These are phyloP conservation scores for Euphorbia peplus DNA, from an alignment of 345 rosid genomes.

Conservation along the genomic window DNA sequence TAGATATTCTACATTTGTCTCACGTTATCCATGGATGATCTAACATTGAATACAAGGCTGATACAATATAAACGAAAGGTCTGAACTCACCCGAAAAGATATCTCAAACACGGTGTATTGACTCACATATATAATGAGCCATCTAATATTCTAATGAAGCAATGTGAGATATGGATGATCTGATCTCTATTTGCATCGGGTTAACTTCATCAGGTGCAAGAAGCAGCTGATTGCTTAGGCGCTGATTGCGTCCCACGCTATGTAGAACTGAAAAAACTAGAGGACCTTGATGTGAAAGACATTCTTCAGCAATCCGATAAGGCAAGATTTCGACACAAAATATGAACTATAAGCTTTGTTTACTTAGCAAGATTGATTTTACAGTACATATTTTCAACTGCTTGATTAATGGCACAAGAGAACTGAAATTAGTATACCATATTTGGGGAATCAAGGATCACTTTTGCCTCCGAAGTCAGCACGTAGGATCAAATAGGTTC, in stretches of 20 bases:
- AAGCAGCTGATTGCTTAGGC: slow-evolving; percentile 90
- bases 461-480: too few species aligned
- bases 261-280: slow-evolving; percentile 54
- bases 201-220: slow-evolving; percentile 62
- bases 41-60: too few species aligned
- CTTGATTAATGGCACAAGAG: background rate
- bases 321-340: slow-evolving; percentile 38
- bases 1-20: too few species aligned
- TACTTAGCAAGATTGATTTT: background rate
- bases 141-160: too few species aligned
- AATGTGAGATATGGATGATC: background rate
- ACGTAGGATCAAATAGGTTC: too few species aligned
- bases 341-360: background rate
- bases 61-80: too few species aligned
- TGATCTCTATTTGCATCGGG: background rate
- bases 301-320: slow-evolving; percentile 42
- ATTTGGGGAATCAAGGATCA: too few species aligned
- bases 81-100: too few species aligned
- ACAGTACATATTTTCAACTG: background rate
- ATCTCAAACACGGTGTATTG: too few species aligned
- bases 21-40: too few species aligned
- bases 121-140: too few species aligned
- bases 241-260: slow-evolving; percentile 74
- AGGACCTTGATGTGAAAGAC: slow-evolving; percentile 48
- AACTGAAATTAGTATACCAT: background rate